These are phyloP conservation scores for Fusarium stilboides DNA, from an alignment of 2,329 filamentous ascomycete species.

Conservation along the genomic window DNA sequence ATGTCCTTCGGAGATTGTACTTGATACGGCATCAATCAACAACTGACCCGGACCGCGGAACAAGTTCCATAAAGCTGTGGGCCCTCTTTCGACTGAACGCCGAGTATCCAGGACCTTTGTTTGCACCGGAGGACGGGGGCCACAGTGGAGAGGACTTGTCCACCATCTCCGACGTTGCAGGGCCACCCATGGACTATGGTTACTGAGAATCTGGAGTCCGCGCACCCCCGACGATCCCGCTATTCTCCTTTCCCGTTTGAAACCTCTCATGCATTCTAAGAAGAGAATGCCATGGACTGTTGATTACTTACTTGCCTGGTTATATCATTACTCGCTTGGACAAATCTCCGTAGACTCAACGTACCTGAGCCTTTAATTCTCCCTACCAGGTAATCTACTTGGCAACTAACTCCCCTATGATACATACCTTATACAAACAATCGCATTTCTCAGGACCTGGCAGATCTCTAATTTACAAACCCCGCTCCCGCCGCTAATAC, in stretches of 20 bases:
- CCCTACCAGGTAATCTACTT: background rate
- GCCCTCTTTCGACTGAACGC: constrained; percentile 30
- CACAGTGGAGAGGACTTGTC: constrained; percentile 43
- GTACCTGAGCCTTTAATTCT: background rate
- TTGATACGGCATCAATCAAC: constrained; percentile 45
- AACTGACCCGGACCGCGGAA: constrained; percentile 28
- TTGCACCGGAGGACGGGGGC: constrained; percentile 32
- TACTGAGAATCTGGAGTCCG: constrained; percentile 42
- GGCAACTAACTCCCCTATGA: background rate
- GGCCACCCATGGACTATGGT: constrained; percentile 35
- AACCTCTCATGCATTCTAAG: constrained; percentile 14
- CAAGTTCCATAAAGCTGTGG: constrained; percentile 30
- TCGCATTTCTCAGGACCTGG: constrained; percentile 7
- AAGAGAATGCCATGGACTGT: background rate
- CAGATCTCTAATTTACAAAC: constrained; percentile 34
- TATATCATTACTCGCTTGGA: background rate
- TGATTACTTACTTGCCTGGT: background rate
- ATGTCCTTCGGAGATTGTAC: constrained; percentile 38
- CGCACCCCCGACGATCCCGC: constrained; percentile 41
- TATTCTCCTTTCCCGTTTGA: constrained; percentile 19
- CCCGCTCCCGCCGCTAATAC: constrained; percentile 42
- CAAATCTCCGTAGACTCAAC: background rate
- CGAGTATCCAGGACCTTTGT: constrained; percentile 30
- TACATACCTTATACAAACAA: background rate
- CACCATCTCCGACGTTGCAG: constrained; percentile 46